These are phyloP conservation scores for Anaeromyces robustus DNA, from an alignment of 192 early-diverging fungal species.

Conservation along the genomic window DNA sequence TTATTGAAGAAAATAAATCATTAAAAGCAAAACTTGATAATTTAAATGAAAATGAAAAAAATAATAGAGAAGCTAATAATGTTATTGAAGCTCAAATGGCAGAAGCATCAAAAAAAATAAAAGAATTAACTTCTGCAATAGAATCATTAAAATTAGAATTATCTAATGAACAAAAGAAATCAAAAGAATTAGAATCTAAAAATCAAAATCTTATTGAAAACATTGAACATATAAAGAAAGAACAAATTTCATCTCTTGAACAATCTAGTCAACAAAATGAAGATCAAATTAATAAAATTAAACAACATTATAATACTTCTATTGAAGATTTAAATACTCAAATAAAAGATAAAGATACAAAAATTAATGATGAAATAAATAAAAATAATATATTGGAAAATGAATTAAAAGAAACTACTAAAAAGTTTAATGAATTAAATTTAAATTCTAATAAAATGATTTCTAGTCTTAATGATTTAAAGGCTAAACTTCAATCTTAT, in stretches of 20 bases:
- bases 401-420: not conserved
- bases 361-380: not conserved
- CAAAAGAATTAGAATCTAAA: not conserved
- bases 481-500: not conserved
- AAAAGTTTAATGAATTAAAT: not conserved
- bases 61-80: not conserved
- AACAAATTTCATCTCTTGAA: not conserved
- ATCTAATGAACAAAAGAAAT: not conserved
- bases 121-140: not conserved
- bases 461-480: not conserved
- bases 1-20: not conserved
- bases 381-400: not conserved
- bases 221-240: not conserved
- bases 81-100: not conserved
- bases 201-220: not conserved
- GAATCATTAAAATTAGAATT: not conserved
- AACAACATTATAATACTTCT: not conserved
- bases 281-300: not conserved
- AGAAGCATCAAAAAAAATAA: not conserved
- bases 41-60: not conserved
- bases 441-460: not conserved
- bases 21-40: not conserved
- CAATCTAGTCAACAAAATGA: not conserved
- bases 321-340: not conserved
- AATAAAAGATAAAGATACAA: not conserved